Percentiles rank a stretch among this genome's conserved stretches.
These are phyloP conservation scores for Populus tremula DNA, from an alignment of 345 rosid species.

Conservation along the genomic window DNA sequence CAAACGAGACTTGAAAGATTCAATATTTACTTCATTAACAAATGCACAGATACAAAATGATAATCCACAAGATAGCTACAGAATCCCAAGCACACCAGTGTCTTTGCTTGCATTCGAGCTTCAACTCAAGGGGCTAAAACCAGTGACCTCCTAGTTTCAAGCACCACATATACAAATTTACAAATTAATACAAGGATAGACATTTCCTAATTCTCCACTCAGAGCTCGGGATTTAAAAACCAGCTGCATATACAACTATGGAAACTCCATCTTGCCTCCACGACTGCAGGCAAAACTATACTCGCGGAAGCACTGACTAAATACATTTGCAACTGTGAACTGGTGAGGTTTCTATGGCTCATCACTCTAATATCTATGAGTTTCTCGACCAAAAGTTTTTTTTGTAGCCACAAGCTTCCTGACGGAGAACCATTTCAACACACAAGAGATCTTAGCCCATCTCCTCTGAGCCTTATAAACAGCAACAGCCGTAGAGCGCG, in stretches of 20 bases:
- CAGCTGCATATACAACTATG: slow-evolving; percentile 8
- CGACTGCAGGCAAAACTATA: slow-evolving; percentile 25
- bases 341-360: background rate
- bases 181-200: slow-evolving; percentile 1
- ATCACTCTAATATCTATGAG: slow-evolving; percentile 31
- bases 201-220: background rate
- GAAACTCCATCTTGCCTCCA: slow-evolving; percentile 14
- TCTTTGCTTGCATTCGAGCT: slow-evolving; percentile 7
- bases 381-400: slow-evolving; percentile 30
- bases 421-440: slow-evolving; percentile 73
- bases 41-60: slow-evolving; percentile 1
- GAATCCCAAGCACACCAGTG: slow-evolving; percentile 6
- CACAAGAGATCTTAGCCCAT: slow-evolving; percentile 83
- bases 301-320: slow-evolving; percentile 15
- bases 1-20: too few species aligned
- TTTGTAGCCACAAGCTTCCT: slow-evolving; percentile 47
- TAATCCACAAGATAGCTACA: slow-evolving; percentile 6
- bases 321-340: background rate
- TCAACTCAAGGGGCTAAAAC: slow-evolving; percentile 12
- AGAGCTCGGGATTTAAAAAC: background rate
- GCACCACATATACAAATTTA: slow-evolving; percentile 21
- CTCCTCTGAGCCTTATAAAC: slow-evolving; percentile 66
- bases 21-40: too few species aligned
- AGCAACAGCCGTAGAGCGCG: slow-evolving; percentile 30
- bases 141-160: slow-evolving; percentile 7